Evolutionary conservation across 2,329 filamentous ascomycete genomes (phyloP).

Genomic region (Aspergillus persii): DNA sequence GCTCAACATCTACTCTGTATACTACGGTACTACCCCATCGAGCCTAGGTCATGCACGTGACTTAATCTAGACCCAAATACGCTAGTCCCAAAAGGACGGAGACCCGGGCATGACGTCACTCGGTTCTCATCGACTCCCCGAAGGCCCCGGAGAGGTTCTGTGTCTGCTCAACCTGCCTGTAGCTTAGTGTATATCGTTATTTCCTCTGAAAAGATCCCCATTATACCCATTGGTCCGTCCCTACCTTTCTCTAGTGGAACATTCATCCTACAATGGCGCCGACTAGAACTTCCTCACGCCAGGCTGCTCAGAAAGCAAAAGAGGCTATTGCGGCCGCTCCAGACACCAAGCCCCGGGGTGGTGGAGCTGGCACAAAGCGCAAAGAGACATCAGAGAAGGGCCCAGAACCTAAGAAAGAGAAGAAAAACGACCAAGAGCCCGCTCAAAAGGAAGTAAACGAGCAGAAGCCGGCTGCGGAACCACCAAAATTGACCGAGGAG

Average conservation of each 20-base stretch:
- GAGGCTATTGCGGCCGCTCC: conserved; percentile 37
- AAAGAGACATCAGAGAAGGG: conserved; percentile 32
- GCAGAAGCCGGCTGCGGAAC: background rate
- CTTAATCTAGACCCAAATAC: background rate
- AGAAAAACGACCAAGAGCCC: conserved; percentile 25
- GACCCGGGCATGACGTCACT: conserved; percentile 35
- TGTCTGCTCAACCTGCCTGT: background rate
- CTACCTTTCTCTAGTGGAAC: background rate
- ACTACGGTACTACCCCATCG: background rate
- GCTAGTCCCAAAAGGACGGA: conserved; percentile 5
- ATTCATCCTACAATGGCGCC: conserved; percentile 26
- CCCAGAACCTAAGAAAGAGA: conserved; percentile 39
- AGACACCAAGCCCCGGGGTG: conserved; percentile 26
- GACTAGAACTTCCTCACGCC: conserved; percentile 40
- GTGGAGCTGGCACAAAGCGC: conserved; percentile 38
- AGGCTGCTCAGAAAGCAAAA: conserved; percentile 45
- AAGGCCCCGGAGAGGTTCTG: background rate
- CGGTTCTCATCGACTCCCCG: conserved; percentile 16
- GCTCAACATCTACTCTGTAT: background rate
- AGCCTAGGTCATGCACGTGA: background rate
- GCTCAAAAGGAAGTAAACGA: background rate
- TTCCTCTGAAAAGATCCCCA: background rate
- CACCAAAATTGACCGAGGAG: conserved; percentile 4
- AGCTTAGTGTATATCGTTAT: background rate
- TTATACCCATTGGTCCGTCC: background rate